Evolutionary conservation across 140 eudicot genomes (phyloP), one percentile per base, ranked within the genome.

Genomic region (Ambrosia hybrid): DNA sequence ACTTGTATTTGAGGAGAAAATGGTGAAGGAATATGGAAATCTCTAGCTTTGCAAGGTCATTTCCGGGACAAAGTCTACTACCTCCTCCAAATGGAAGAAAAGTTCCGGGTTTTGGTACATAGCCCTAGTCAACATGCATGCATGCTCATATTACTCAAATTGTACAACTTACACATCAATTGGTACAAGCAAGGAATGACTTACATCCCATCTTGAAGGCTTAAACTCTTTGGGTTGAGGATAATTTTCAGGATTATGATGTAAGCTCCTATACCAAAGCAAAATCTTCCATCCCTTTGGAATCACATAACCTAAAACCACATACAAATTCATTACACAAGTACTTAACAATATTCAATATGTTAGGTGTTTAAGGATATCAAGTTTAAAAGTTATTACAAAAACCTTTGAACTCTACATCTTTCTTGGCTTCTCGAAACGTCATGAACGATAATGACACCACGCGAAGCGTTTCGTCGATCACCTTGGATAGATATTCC

Each of bases 131-230:
- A 76, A 49, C 58, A 51, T 17, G 37, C 58, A 51, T 17, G 37
- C 49, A 53, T 57, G 73, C 53, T 65, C 8, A 45, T 56, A 14
- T 51, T 45, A 51, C 34, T 30, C 34, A 30, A 30, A 41, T 62
- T 4, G n/a, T 13, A 63, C 51, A 63, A 63, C 2, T 21, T 10
- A 39, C 1, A 65, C 37, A 43, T n/a, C 48, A 8, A 37, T 49
- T 48, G 70, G 38, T 68, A 76, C 76, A 56, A 33, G 36, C 51
- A 3, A 56, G 0, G 36, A 57, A 26, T 57, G 49, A 82, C 97
- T 88, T 73, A 91, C 97, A 81, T 88, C 91, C 97, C 97, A 91
- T 84, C 96, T 83, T 9, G 87, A 84, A 64, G 97, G 97, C 65
- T 88, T 64, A 73, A 91, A 91, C 68, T 83, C 85, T 73, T 67